Percentiles rank a stretch among this genome's conserved stretches.
Conservation (phyloP, 2,329 filamentous ascomycete species). For the Paramyrothecium sp. region DNA sequence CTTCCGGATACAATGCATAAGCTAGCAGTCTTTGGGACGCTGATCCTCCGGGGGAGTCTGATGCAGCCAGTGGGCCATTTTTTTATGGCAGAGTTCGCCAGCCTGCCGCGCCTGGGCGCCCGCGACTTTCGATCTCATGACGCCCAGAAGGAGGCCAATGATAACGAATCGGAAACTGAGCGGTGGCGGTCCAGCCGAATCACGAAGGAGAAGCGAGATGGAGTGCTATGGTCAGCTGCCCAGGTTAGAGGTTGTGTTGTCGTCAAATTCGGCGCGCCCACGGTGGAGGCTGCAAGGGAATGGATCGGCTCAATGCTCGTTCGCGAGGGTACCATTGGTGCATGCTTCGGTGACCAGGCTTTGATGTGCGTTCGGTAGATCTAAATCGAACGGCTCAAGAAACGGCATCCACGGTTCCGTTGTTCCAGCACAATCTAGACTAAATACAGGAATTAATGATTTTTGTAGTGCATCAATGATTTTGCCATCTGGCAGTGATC, state of each 20-base stretch:
- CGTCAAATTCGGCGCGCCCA: conserved; percentile 84
- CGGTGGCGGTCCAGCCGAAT: conserved; percentile 56
- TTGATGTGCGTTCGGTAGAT: conserved; percentile 68
- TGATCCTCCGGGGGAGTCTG: conserved; percentile 75
- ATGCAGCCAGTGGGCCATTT: conserved; percentile 67
- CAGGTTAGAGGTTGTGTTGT: conserved; percentile 79
- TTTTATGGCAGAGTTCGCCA: conserved; percentile 76
- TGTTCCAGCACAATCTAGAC: too few species aligned
- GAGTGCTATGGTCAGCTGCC: conserved; percentile 80
- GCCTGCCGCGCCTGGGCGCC: conserved; percentile 77
- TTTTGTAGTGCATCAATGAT: too few species aligned
- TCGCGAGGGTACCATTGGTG: conserved; percentile 69
- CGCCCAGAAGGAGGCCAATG: conserved; percentile 36
- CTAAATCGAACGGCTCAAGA: neutral
- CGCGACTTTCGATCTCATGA: conserved; percentile 68
- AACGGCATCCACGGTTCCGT: neutral
- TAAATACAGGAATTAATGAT: too few species aligned
- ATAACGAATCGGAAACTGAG: conserved; percentile 39
- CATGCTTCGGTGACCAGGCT: conserved; percentile 76
- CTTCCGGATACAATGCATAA: conserved; percentile 67
- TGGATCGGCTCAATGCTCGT: conserved; percentile 78
- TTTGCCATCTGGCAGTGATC: too few species aligned
- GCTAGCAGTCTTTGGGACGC: conserved; percentile 76
- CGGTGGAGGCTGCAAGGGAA: conserved; percentile 74
- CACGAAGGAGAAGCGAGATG: conserved; percentile 54